Conservation (phyloP, 2,329 filamentous ascomycete species). For the Lachnellula cervina region DNA sequence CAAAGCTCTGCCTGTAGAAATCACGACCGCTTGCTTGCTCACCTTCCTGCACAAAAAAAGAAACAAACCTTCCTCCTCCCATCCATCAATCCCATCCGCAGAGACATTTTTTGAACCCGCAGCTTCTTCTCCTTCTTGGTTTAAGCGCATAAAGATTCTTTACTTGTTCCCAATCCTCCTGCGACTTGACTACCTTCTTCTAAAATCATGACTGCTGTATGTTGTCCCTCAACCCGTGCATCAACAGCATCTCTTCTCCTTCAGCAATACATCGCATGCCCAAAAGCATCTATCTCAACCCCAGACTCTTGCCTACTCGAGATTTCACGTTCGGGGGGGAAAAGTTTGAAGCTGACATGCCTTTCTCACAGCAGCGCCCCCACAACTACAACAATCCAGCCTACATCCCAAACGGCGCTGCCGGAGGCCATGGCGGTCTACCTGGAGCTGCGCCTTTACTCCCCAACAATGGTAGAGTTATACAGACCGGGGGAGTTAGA, state of each 20-base stretch:
- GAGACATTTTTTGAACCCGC: neutral
- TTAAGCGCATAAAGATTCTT: slow-evolving; percentile 15
- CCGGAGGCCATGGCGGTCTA: slow-evolving; percentile 40
- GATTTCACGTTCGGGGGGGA: neutral
- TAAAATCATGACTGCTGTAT: slow-evolving; percentile 27
- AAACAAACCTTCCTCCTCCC: no score
- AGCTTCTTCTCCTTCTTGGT: slow-evolving; percentile 10
- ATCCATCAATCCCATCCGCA: no score
- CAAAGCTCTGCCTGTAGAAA: no score
- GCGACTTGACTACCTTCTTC: slow-evolving; percentile 5
- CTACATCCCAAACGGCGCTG: slow-evolving; percentile 60
- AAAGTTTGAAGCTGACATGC: slow-evolving; percentile 18
- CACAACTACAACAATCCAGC: slow-evolving; percentile 31
- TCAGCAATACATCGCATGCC: neutral
- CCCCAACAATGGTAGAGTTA: slow-evolving; percentile 62
- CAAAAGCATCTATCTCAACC: neutral
- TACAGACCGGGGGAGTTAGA: slow-evolving; percentile 61
- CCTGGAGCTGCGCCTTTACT: slow-evolving; percentile 60
- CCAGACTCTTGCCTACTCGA: neutral
- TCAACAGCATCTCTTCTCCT: slow-evolving; percentile 7
- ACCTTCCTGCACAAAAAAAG: no score
- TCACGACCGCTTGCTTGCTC: no score
- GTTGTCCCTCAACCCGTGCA: slow-evolving; percentile 14
- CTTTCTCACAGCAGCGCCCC: slow-evolving; percentile 30
- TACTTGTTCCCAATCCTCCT: slow-evolving; percentile 12